Base-by-base conservation (phyloP, 371 early-diverging fungal species). In the Blakeslea trispora region DNA sequence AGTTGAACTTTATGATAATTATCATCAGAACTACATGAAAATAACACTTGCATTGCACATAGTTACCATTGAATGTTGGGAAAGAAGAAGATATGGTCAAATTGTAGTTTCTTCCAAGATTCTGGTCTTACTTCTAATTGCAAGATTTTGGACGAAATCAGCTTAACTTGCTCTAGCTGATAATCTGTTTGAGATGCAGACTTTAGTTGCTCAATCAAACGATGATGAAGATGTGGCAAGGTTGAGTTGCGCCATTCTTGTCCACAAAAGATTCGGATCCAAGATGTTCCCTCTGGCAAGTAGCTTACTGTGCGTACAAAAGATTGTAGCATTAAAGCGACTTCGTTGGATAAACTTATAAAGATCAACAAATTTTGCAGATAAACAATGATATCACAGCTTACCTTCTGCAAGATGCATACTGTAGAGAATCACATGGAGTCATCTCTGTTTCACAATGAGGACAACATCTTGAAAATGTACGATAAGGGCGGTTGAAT, bases 41-140 rank as follows among this genome's bases (percentile, higher is more conserved):
- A 28, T 28, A 28, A 28, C 7, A 7, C n/a, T 28, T 28, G n/a
- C 14, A 24, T 47, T 47, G 21, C 45, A 43, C 21, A 23, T 46
- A 28, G 59, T 59, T 81, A 87, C 87, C 89, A 89, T 44, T 63
- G 45, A 40, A 59, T 72, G 44, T 67, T 64, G 41, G 81, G 82
- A 57, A 78, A 87, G 31, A 74, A 74, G 24, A 58, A 59, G 40
- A 89, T 81, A 59, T 87, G 86, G 44, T 74, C 59, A 68, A 89
- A 88, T 53, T 89, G 90, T 3, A 89, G 66, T 43, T 81, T 79
- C 55, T 74, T 81, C 88, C 88, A 89, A 10, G 75, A 72, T 19
- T 84, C 85, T 3, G 85, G 82, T 32, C 75, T 63, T 52, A 77
- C 64, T 45, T 88, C 90, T 11, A 87, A 52, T 34, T 77, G 53